phyloP scores from a whole-genome alignment of 2,329 filamentous ascomycete species.

The Neospermospora avenae region DNA sequence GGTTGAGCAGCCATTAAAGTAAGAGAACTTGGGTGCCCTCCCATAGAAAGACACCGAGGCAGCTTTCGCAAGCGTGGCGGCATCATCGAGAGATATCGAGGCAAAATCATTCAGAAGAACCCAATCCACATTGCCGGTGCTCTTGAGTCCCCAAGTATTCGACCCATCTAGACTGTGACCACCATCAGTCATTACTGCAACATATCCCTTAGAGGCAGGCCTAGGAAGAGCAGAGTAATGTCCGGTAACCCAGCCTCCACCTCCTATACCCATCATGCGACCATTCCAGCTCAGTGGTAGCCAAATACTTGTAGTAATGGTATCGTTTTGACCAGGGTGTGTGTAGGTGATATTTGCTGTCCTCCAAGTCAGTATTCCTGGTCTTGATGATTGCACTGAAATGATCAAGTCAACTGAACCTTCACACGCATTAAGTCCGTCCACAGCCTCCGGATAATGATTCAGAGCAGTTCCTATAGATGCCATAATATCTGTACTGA shows the following conservation, averaged over 20 bases:
- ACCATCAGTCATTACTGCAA: constrained; percentile 13
- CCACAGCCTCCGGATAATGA: not conserved
- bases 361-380: not conserved
- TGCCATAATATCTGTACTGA: not conserved
- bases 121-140: constrained; percentile 21
- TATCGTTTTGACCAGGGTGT: constrained; percentile 27
- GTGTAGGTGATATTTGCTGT: constrained; percentile 22
- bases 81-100: constrained; percentile 37
- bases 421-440: not conserved
- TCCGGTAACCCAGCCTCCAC: constrained; percentile 7
- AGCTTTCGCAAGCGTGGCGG: constrained; percentile 35
- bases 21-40: constrained; percentile 35
- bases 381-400: not conserved
- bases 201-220: constrained; percentile 31
- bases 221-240: constrained; percentile 23
- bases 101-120: constrained; percentile 38
- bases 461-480: not conserved
- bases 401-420: not conserved
- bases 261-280: constrained; percentile 3
- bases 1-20: constrained; percentile 39
- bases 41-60: constrained; percentile 36
- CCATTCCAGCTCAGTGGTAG: constrained; percentile 36
- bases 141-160: constrained; percentile 8
- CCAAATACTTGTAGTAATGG: constrained; percentile 27
- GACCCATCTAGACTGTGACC: not conserved